Conservation (phyloP, 768 basidiomycete species). For the Cystobasidium tubakii region DNA sequence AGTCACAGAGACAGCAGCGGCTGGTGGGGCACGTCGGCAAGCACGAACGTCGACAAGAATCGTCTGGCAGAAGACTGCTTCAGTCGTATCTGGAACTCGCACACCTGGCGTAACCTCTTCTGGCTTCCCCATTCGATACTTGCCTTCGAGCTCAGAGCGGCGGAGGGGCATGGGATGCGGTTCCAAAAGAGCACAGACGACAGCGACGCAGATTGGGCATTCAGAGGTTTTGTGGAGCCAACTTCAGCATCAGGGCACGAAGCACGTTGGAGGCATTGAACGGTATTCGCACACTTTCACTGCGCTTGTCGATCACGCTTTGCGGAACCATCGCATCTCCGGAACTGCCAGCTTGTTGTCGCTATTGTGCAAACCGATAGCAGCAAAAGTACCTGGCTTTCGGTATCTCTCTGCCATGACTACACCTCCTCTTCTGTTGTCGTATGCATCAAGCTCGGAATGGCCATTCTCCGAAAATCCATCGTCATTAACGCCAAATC, state of each 20-base stretch:
- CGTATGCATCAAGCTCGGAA: neutral
- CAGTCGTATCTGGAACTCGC: neutral
- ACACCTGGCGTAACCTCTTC: slow-evolving; percentile 29
- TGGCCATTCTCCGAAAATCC: neutral
- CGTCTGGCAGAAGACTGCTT: slow-evolving; percentile 6
- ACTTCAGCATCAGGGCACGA: neutral
- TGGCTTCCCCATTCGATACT: slow-evolving; percentile 15
- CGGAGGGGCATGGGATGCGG: slow-evolving; percentile 24
- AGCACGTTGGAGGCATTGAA: slow-evolving; percentile 15
- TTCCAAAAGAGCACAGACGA: slow-evolving; percentile 22
- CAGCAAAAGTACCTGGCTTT: neutral
- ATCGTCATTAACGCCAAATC: neutral
- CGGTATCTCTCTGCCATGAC: neutral
- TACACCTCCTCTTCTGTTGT: neutral
- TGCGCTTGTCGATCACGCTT: neutral
- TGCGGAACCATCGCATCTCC: neutral
- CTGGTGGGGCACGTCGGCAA: slow-evolving; percentile 27
- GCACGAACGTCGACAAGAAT: slow-evolving; percentile 23
- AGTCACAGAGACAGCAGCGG: slow-evolving; percentile 24
- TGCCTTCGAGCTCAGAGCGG: slow-evolving; percentile 21
- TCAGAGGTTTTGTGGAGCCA: slow-evolving; percentile 32
- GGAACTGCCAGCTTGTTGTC: neutral
- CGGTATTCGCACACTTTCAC: neutral
- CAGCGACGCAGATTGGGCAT: slow-evolving; percentile 5
- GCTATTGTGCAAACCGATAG: neutral